Evolutionary conservation across 164 flowering plant genomes (phyloP).

Genomic region (Tinospora cordifolia): DNA sequence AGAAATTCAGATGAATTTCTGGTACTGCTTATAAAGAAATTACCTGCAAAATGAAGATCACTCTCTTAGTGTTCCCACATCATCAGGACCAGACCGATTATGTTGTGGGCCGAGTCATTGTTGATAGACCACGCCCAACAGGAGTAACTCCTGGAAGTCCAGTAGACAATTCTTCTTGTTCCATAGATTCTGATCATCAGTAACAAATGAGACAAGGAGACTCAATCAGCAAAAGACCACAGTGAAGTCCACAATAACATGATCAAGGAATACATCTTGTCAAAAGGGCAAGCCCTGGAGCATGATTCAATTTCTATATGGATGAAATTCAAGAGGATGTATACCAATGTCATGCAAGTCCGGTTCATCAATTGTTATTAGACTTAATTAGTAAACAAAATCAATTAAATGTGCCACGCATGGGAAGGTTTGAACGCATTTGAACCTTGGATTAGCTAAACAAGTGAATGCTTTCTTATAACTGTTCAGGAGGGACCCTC

Average conservation of each 20-base stretch:
- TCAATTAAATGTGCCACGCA: neutral
- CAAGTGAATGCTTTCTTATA: neutral
- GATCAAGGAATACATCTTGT: neutral
- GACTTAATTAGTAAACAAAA: neutral
- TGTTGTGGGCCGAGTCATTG: conserved; percentile 91
- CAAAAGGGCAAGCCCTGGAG: neutral
- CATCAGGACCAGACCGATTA: conserved; percentile 24
- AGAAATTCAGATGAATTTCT: neutral
- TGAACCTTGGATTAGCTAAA: neutral
- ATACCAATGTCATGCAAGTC: neutral
- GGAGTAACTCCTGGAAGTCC: conserved; percentile 51
- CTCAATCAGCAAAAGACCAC: neutral
- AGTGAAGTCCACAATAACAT: neutral
- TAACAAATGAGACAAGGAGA: neutral
- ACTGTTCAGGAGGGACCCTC: conserved; percentile 7
- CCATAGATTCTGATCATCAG: conserved; percentile 35
- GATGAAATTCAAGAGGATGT: neutral
- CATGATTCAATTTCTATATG: neutral
- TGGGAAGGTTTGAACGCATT: neutral
- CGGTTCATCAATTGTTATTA: neutral
- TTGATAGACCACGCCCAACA: conserved; percentile 79
- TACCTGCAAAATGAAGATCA: neutral
- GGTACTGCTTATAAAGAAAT: neutral
- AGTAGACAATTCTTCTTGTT: conserved; percentile 39
- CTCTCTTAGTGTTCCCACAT: neutral